These are phyloP conservation scores for Wickerhamomyces kurtzmanii DNA, from an alignment of 805 yeast species.

Conservation along the genomic window DNA sequence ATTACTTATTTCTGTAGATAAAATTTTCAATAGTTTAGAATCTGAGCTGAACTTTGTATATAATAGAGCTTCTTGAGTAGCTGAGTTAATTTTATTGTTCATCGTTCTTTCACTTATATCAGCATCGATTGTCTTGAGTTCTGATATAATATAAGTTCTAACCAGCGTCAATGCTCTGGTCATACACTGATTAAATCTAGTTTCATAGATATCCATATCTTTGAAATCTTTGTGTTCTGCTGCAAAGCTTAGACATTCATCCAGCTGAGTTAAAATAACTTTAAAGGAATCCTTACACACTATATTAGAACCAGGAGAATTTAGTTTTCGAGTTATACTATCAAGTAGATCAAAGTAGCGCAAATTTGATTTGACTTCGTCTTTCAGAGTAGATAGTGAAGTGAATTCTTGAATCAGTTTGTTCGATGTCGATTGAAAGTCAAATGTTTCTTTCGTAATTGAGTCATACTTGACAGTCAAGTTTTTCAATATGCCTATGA, in stretches of 20 bases:
- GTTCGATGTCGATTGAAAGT: conserved; percentile 50
- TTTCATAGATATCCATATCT: conserved; percentile 59
- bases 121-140: conserved; percentile 22
- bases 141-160: conserved; percentile 47
- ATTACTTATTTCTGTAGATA: conserved; percentile 24
- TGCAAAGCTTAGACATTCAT: conserved; percentile 55
- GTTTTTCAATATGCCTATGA: conserved; percentile 34
- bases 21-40: conserved; percentile 24
- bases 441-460: conserved; percentile 52
- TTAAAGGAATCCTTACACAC: conserved; percentile 52
- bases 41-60: conserved; percentile 53
- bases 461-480: conserved; percentile 43
- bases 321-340: conserved; percentile 54
- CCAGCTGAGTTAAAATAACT: conserved; percentile 46
- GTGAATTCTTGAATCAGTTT: conserved; percentile 36
- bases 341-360: conserved; percentile 64
- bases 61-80: conserved; percentile 52
- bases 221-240: conserved; percentile 47
- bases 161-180: conserved; percentile 71
- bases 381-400: conserved; percentile 28
- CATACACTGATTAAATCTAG: conserved; percentile 75
- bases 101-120: conserved; percentile 19
- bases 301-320: conserved; percentile 59
- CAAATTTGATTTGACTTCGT: conserved; percentile 38
- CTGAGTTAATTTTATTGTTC: conserved; percentile 18